Evolutionary conservation across 2,329 filamentous ascomycete genomes (phyloP).

Genomic region (Curvularia verruculosa): DNA sequence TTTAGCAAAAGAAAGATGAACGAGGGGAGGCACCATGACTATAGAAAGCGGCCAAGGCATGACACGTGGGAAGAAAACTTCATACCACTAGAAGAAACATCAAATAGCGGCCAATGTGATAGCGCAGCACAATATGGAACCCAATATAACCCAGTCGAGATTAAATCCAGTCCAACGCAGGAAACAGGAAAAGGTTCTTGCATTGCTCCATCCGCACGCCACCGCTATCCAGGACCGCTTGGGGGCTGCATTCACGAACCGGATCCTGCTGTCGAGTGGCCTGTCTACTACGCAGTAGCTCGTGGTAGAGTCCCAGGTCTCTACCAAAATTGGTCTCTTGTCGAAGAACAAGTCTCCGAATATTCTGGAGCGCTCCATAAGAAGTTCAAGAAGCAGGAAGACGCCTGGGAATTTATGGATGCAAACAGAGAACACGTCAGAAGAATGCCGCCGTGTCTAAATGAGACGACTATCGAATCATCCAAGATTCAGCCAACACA

Average conservation of each 20-base stretch:
- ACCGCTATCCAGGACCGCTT: slow-evolving; percentile 64
- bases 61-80: not conserved
- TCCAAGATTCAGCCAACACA: not conserved
- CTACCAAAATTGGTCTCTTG: slow-evolving; percentile 70
- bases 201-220: not conserved
- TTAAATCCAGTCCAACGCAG: slow-evolving; percentile 23
- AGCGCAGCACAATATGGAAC: slow-evolving; percentile 11
- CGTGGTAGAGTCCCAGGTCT: slow-evolving; percentile 63
- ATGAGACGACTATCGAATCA: not conserved
- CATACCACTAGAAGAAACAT: not conserved
- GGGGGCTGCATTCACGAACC: slow-evolving; percentile 71
- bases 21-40: not conserved
- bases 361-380: slow-evolving; percentile 63
- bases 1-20: slow-evolving; percentile 19
- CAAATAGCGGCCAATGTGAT: not conserved
- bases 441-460: not conserved
- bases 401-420: slow-evolving; percentile 78
- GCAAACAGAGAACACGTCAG: slow-evolving; percentile 28
- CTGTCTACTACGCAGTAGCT: slow-evolving; percentile 65
- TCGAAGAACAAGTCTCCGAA: slow-evolving; percentile 72
- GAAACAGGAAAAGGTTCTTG: not conserved
- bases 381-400: slow-evolving; percentile 57
- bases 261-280: slow-evolving; percentile 45
- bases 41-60: slow-evolving; percentile 2
- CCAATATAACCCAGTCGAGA: slow-evolving; percentile 20